Percentiles rank a stretch among this genome's conserved stretches.
These are phyloP conservation scores for Podochytrium sp. DNA, from an alignment of 192 early-diverging fungal species.

Conservation along the genomic window DNA sequence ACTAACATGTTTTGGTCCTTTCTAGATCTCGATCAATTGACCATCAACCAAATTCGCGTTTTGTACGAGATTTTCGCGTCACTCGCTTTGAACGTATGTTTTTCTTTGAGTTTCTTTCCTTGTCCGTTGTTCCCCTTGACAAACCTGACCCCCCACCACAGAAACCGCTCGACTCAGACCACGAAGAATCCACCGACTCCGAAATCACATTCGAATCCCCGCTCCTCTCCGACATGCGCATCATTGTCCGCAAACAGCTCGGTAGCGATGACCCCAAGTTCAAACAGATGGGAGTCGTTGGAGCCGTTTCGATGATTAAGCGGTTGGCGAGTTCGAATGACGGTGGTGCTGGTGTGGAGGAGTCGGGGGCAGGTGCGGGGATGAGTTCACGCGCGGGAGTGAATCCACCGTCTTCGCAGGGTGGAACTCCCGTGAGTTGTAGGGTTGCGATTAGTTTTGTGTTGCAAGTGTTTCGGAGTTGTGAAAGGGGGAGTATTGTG, in stretches of 20 bases:
- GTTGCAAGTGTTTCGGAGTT: constrained; percentile 15
- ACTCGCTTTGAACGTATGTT: constrained; percentile 8
- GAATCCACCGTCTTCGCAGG: background rate
- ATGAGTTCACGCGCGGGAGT: background rate
- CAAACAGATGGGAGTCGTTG: constrained; percentile 34
- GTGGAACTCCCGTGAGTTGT: background rate
- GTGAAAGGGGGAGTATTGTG: constrained; percentile 18
- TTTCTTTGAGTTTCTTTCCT: background rate
- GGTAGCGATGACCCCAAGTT: constrained; percentile 26
- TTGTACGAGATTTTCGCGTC: constrained; percentile 29
- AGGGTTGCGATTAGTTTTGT: constrained; percentile 14
- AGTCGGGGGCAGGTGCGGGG: background rate
- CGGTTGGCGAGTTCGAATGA: background rate
- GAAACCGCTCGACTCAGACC: constrained; percentile 21
- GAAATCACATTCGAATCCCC: constrained; percentile 33
- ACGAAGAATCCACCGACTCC: background rate
- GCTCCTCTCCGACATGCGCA: constrained; percentile 24
- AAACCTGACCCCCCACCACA: background rate
- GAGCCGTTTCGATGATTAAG: constrained; percentile 25
- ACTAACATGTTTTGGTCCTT: background rate
- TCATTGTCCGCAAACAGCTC: constrained; percentile 27
- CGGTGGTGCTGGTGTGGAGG: background rate
- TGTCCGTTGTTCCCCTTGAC: no score
- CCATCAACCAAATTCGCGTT: constrained; percentile 16
- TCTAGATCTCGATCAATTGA: constrained; percentile 27